Conservation (phyloP, 129 eudicot species). For the Calendula officinalis region DNA sequence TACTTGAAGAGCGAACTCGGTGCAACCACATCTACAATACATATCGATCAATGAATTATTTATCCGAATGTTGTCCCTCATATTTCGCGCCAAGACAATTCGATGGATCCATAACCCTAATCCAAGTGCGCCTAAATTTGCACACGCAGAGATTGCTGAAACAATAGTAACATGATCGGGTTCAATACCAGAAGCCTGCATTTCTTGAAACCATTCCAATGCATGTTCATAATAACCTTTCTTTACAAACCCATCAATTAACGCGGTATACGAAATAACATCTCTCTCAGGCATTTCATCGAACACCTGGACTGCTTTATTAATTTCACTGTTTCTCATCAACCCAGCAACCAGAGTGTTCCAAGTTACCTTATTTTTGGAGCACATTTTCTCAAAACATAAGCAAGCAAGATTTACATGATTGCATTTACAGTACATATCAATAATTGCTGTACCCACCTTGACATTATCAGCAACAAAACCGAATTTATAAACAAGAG, state of each 20-base stretch:
- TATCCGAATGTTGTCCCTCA: conserved; percentile 33
- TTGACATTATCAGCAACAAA: conserved; percentile 46
- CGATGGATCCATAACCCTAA: conserved; percentile 62
- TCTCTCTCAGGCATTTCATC: conserved; percentile 65
- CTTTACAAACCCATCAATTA: conserved; percentile 72
- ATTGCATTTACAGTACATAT: conserved; percentile 64
- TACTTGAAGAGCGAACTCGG: conserved; percentile 46
- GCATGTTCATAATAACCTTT: conserved; percentile 51
- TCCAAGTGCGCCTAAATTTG: conserved; percentile 64
- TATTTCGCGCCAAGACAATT: conserved; percentile 35
- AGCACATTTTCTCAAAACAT: conserved; percentile 48
- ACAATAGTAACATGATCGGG: conserved; percentile 70
- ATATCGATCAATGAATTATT: conserved; percentile 64
- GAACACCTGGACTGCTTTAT: conserved; percentile 51
- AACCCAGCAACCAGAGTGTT: conserved; percentile 69
- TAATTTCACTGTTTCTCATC: conserved; percentile 54
- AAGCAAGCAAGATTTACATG: conserved; percentile 40
- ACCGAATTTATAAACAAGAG: conserved; percentile 54
- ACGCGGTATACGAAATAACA: conserved; percentile 52
- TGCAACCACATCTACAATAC: conserved; percentile 70
- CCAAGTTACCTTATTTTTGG: conserved; percentile 67
- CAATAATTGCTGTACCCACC: conserved; percentile 59
- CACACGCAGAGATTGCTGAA: conserved; percentile 69
- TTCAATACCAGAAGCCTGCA: conserved; percentile 50
- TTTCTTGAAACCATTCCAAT: conserved; percentile 58